Evolutionary conservation across 495 filamentous ascomycete species (phyloP), one percentile per base, ranked within the genome.

Genomic region (Rhypophila decipiens): DNA sequence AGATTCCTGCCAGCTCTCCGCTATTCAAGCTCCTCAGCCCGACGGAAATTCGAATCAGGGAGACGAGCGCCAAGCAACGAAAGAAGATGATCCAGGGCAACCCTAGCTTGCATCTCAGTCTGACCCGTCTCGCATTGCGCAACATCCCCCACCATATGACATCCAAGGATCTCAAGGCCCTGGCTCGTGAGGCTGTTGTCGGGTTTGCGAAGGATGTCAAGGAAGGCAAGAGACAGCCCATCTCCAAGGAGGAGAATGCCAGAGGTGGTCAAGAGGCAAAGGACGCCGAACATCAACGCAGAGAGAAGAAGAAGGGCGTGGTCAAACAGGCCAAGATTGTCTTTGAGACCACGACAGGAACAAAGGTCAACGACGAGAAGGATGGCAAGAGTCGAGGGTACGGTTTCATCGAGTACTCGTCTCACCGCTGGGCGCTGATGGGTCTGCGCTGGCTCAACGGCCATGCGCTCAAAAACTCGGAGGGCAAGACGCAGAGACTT

Each of bases 331-430:
- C 93, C 24, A 99, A 95, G 69, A 78, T 97, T 47, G 84, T 96
- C 20, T 96, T 90, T 59, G 93, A 99, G 69, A 84, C 84, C 12
- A 74, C 72, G 17, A 80, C 90, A 55, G 90, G 90, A 17, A 77
- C 77, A 49, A 96, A 95, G 70, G 78, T 95, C 2, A 88, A 95
- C 63, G 49, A 53, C 29, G 59, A 53, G 19, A 74, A 86, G 3
- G 88, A 80, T 18, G 89, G 93, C 31, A 77, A 89, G 59, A 88
- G 84, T 52, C 74, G 90, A 58, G 94, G 93, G 19, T 99, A 99
- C 63, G 93, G 94, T 10, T 99, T 99, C 67, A 86, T 99, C 47
- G 93, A 99, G 66, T 99, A 96, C 69, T 86, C 80, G 49, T 90
- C 86, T 24, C 93, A 99, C 56, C 84, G 93, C 23, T 88, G 85